Evolutionary conservation across 2,329 filamentous ascomycete species (phyloP), one percentile per base, ranked within the genome.

Genomic region (Didymella exigua): DNA sequence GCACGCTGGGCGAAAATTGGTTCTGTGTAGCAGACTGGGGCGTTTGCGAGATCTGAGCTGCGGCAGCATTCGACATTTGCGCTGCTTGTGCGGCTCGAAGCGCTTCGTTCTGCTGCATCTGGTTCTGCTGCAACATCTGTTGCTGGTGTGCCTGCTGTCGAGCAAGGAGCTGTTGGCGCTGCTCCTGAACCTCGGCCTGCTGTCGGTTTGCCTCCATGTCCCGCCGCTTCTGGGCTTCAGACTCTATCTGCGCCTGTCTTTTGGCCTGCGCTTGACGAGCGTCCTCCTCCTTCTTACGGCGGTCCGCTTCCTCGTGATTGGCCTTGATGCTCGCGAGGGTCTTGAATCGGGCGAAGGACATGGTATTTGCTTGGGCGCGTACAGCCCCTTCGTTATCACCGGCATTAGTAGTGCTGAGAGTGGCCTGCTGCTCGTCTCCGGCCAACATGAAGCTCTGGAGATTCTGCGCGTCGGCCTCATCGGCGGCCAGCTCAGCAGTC

Each of bases 361-460:
- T 91, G 66, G 96, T 96, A 3, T 88, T 83, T n/a, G 86, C 82
- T 18, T 86, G 88, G 31, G 86, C 85, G 59, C 90, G 70, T 33
- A 68, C 66, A 18, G 66, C 66, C 8, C 86, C 88, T 69, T 96
- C 92, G 56, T 90, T 88, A n/a, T 84, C 81, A 49, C 86, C 84
- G 53, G 83, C 83, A 7, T 82, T 83, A 34, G 73, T 74, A 18
- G 82, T 80, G 4, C 84, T 81, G 13, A 81, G 80, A 34, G 80
- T 83, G 1, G 88, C 81, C 56, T 92, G 82, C 5, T 91, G 85
- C 66, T 97, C 93, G 68, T 99, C 95, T 76, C 93, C 86, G 19
- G 91, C 88, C 45, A 98, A 87, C 91, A 99, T 95, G 63, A 91
- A 96, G 41, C 91, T 86, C 75, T 99, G 93, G 61, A 91, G 87